A percentile compares a stretch with the other conserved stretches of the same genome.
Evolutionary conservation across 768 basidiomycete genomes (phyloP).

Genomic region (Trametopsis cervina): DNA sequence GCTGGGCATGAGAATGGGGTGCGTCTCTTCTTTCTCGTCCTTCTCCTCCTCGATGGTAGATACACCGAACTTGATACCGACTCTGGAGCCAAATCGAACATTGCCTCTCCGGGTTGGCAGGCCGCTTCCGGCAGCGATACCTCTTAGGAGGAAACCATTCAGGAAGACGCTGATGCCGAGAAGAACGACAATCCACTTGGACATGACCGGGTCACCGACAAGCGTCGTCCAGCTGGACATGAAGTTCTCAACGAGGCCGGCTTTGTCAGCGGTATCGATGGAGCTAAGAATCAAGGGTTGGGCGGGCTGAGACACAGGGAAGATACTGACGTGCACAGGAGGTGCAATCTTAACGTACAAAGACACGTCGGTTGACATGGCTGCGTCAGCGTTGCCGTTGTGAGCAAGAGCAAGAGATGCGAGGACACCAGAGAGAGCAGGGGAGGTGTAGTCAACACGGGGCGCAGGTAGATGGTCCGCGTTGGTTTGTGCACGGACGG

Average conservation of each 20-base stretch:
- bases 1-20: constrained; percentile 12
- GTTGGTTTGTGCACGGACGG: constrained; percentile 12
- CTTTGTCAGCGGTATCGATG: constrained; percentile 32
- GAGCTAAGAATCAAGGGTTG: constrained; percentile 10
- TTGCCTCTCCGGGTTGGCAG: constrained; percentile 19
- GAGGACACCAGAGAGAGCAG: constrained; percentile 52
- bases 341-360: constrained; percentile 57
- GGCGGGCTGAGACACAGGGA: constrained; percentile 19
- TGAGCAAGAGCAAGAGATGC: constrained; percentile 42
- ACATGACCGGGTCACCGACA: constrained; percentile 89
- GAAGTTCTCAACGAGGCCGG: constrained; percentile 62
- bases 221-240: constrained; percentile 87
- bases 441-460: constrained; percentile 66
- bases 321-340: constrained; percentile 48
- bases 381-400: constrained; percentile 16
- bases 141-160: constrained; percentile 91
- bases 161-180: constrained; percentile 81
- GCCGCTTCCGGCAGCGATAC: constrained; percentile 53
- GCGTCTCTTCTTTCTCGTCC: constrained; percentile 15
- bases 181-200: constrained; percentile 90
- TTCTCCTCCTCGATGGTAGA: constrained; percentile 12
- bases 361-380: constrained; percentile 23
- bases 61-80: constrained; percentile 3
- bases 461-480: constrained; percentile 25
- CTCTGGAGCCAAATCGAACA: constrained; percentile 21